A percentile compares a stretch with the other conserved stretches of the same genome.
These are phyloP conservation scores for Dothistroma septosporum DNA, from an alignment of 2,329 filamentous ascomycete species.

Conservation along the genomic window DNA sequence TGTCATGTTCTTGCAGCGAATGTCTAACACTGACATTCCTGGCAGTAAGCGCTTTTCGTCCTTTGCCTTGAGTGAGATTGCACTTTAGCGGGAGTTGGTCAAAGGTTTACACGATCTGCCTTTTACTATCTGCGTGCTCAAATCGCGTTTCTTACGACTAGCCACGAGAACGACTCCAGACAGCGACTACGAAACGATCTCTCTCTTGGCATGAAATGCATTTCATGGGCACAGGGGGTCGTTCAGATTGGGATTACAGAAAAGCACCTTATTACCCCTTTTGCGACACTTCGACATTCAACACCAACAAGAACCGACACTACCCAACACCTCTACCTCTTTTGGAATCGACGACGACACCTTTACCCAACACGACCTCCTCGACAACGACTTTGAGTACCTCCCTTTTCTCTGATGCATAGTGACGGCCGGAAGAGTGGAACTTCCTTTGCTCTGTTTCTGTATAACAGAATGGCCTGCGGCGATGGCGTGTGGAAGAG, in stretches of 20 bases:
- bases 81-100: slow-evolving; percentile 41
- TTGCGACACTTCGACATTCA: slow-evolving; percentile 9
- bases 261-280: slow-evolving; percentile 19
- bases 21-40: slow-evolving; percentile 11
- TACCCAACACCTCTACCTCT: slow-evolving; percentile 10
- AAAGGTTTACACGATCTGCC: slow-evolving; percentile 25
- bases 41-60: slow-evolving; percentile 35
- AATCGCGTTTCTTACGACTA: slow-evolving; percentile 27
- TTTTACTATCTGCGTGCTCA: slow-evolving; percentile 26
- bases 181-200: slow-evolving; percentile 22
- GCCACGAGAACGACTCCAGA: slow-evolving; percentile 25
- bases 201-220: slow-evolving; percentile 24
- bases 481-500: slow-evolving; percentile 20
- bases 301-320: slow-evolving; percentile 16
- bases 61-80: slow-evolving; percentile 39
- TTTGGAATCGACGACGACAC: slow-evolving; percentile 3
- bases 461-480: slow-evolving; percentile 22
- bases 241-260: slow-evolving; percentile 23
- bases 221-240: slow-evolving; percentile 21
- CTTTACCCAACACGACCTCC: slow-evolving; percentile 5
- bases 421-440: slow-evolving; percentile 12
- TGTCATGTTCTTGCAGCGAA: background rate
- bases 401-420: slow-evolving; percentile 15
- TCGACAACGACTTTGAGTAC: slow-evolving; percentile 3
- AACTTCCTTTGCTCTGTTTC: slow-evolving; percentile 11